Evolutionary conservation across 148 eudicot genomes (phyloP).

Genomic region (Rhododendron molle): DNA sequence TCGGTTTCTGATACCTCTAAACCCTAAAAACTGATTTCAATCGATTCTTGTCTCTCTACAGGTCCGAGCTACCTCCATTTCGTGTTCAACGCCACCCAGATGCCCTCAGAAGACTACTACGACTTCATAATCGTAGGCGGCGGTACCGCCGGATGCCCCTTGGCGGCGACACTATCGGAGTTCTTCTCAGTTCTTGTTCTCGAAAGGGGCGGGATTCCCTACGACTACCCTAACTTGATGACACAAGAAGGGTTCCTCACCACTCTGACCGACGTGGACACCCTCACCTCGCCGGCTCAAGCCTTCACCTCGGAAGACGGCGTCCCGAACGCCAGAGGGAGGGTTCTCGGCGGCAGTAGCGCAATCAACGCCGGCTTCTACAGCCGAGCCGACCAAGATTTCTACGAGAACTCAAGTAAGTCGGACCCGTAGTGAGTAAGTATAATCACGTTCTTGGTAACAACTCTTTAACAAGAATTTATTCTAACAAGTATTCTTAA

Average conservation of each 20-base stretch:
- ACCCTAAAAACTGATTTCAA: not conserved
- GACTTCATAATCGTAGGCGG: slow-evolving; percentile 89
- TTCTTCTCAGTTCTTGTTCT: slow-evolving; percentile 55
- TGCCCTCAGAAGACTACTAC: slow-evolving; percentile 62
- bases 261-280: slow-evolving; percentile 46
- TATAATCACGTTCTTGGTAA: not conserved
- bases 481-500: not conserved
- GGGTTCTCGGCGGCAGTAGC: slow-evolving; percentile 95
- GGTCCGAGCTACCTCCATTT: slow-evolving; percentile 69
- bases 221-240: slow-evolving; percentile 65
- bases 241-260: slow-evolving; percentile 67
- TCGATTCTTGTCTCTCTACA: slow-evolving; percentile 18
- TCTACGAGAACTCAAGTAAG: slow-evolving; percentile 19
- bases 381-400: slow-evolving; percentile 68
- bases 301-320: slow-evolving; percentile 89
- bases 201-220: slow-evolving; percentile 79
- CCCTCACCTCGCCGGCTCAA: slow-evolving; percentile 63
- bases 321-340: slow-evolving; percentile 88
- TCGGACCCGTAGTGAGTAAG: not conserved
- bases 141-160: slow-evolving; percentile 85
- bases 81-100: slow-evolving; percentile 61
- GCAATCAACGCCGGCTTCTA: slow-evolving; percentile 90
- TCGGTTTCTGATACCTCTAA: not conserved
- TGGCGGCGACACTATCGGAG: slow-evolving; percentile 75
- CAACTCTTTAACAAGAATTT: not conserved